Conservation (phyloP, 2,329 filamentous ascomycete genomes). For the Metarhizium humberi region DNA sequence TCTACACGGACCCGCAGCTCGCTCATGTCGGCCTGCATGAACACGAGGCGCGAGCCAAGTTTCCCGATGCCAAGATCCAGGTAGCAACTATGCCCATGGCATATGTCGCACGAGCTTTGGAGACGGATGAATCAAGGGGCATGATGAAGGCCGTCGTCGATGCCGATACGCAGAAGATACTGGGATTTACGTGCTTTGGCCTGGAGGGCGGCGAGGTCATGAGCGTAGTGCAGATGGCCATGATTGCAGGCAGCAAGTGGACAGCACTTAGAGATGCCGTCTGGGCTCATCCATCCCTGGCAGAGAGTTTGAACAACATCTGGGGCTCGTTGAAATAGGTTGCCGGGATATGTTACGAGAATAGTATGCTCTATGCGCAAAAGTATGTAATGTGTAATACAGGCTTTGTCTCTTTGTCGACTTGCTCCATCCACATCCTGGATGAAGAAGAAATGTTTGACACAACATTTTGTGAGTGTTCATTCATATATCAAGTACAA, state of each 20-base stretch:
- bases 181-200: slow-evolving; percentile 42
- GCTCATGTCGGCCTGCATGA: slow-evolving; percentile 40
- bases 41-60: slow-evolving; percentile 19
- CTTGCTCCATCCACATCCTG: no score
- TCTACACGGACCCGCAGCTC: slow-evolving; percentile 45
- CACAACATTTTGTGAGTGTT: no score
- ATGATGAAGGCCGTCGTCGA: slow-evolving; percentile 44
- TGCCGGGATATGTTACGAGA: no score
- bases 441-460: no score
- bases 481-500: no score
- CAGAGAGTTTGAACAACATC: slow-evolving; percentile 42
- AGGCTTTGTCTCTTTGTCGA: no score
- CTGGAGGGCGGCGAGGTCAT: slow-evolving; percentile 44
- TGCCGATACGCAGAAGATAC: slow-evolving; percentile 34
- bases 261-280: slow-evolving; percentile 35
- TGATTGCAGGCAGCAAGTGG: slow-evolving; percentile 37
- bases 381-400: no score
- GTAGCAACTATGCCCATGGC: slow-evolving; percentile 41
- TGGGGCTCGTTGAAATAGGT: slow-evolving; percentile 21
- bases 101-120: slow-evolving; percentile 39
- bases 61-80: slow-evolving; percentile 22
- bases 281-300: slow-evolving; percentile 40
- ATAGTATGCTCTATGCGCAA: no score
- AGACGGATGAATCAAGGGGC: slow-evolving; percentile 41
- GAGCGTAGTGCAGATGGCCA: slow-evolving; percentile 42